A percentile compares a stretch with the other conserved stretches of the same genome.
Evolutionary conservation across 2,329 filamentous ascomycete genomes (phyloP).

Genomic region (Scorias spongiosa): DNA sequence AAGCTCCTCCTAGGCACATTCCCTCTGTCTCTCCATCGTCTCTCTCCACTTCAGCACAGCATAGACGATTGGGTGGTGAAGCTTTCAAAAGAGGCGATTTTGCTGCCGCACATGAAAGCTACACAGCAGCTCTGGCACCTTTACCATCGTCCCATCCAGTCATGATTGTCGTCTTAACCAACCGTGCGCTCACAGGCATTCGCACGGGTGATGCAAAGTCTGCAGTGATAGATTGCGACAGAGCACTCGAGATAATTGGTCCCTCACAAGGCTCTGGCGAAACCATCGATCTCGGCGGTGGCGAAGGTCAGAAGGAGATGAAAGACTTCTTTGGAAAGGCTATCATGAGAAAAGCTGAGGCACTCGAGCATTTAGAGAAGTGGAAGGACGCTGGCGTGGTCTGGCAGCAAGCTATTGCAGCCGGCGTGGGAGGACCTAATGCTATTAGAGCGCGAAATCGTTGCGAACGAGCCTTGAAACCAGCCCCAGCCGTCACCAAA

Average conservation of each 20-base stretch:
- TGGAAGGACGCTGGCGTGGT: constrained; percentile 70
- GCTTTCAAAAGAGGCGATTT: constrained; percentile 94
- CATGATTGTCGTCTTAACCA: constrained; percentile 76
- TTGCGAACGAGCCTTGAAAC: constrained; percentile 67
- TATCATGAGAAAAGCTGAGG: constrained; percentile 85
- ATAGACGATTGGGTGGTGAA: constrained; percentile 66
- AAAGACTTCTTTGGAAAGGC: constrained; percentile 88
- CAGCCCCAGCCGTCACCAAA: constrained; percentile 29
- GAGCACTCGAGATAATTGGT: constrained; percentile 66
- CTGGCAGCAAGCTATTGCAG: constrained; percentile 73
- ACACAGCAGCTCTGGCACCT: constrained; percentile 58
- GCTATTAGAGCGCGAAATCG: constrained; percentile 75
- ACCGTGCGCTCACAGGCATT: constrained; percentile 74
- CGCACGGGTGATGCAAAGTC: constrained; percentile 87
- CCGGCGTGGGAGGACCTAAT: constrained; percentile 68
- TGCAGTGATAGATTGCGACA: constrained; percentile 71
- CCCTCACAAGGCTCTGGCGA: constrained; percentile 65
- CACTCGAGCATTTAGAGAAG: constrained; percentile 85
- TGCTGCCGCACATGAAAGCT: constrained; percentile 67
- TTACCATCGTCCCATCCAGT: constrained; percentile 70
- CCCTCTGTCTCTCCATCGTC: constrained; percentile 55
- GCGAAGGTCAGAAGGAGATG: constrained; percentile 60
- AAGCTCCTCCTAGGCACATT: constrained; percentile 40
- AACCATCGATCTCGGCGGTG: constrained; percentile 50
- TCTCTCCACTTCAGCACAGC: constrained; percentile 58